These are phyloP conservation scores for Aphanomyces invadans DNA, from an alignment of 352 stramenopile genomes.

Conservation along the genomic window DNA sequence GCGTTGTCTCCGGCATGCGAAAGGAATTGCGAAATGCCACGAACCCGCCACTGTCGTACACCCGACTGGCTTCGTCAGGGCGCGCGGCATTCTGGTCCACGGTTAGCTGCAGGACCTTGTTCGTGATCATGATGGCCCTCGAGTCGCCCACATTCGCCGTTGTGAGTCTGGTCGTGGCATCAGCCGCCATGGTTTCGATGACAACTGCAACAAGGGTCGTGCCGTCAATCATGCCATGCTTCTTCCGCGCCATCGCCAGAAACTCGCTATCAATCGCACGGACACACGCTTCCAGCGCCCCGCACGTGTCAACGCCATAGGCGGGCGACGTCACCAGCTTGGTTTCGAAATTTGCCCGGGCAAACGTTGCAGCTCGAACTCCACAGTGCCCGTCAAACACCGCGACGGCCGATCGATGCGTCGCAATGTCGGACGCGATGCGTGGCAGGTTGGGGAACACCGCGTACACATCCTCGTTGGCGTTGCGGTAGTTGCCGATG, in stretches of 20 bases:
- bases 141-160: constrained; percentile 23
- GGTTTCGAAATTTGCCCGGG: neutral
- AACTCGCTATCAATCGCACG: neutral
- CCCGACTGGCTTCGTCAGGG: constrained; percentile 11
- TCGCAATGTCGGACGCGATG: neutral
- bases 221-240: neutral
- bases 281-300: neutral
- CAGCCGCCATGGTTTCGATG: neutral
- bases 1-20: neutral
- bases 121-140: neutral
- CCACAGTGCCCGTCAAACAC: constrained; percentile 23
- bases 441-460: neutral
- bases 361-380: constrained; percentile 3
- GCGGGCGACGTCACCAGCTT: neutral
- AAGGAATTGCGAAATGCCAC: constrained; percentile 12
- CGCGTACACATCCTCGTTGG: constrained; percentile 10
- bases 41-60: constrained; percentile 18
- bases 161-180: neutral
- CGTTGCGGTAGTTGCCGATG: constrained; percentile 11
- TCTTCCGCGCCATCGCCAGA: neutral
- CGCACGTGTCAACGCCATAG: constrained; percentile 7
- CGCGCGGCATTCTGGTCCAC: constrained; percentile 11
- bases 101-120: neutral
- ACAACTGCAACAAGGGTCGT: constrained; percentile 3
- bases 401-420: neutral